A percentile compares a stretch with the other conserved stretches of the same genome.
Evolutionary conservation across 768 basidiomycete genomes (phyloP).

Genomic region (Xerocomus spinulosus): DNA sequence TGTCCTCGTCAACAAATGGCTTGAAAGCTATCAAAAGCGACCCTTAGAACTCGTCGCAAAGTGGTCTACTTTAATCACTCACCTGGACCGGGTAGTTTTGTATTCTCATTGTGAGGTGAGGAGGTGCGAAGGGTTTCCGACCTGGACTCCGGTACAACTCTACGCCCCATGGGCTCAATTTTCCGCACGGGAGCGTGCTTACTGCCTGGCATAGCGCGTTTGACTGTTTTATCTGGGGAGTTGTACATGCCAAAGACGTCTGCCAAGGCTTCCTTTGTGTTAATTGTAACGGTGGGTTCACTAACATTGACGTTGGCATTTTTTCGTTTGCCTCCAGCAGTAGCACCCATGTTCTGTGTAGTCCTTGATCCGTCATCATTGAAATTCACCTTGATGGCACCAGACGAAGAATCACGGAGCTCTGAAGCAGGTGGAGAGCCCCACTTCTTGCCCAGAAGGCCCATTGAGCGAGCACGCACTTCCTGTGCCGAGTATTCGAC

Average conservation of each 20-base stretch:
- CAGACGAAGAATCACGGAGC: slow-evolving; percentile 32
- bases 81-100: slow-evolving; percentile 35
- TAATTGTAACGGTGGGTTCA: slow-evolving; percentile 91
- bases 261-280: slow-evolving; percentile 90
- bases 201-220: slow-evolving; percentile 52
- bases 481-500: slow-evolving; percentile 85
- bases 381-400: slow-evolving; percentile 48
- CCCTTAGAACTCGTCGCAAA: slow-evolving; percentile 18
- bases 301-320: slow-evolving; percentile 39
- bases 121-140: slow-evolving; percentile 35
- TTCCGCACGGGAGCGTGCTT: slow-evolving; percentile 70
- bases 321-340: slow-evolving; percentile 37
- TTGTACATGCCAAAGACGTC: slow-evolving; percentile 98
- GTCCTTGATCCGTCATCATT: slow-evolving; percentile 54
- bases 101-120: slow-evolving; percentile 24
- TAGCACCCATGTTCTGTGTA: slow-evolving; percentile 35
- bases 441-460: slow-evolving; percentile 83
- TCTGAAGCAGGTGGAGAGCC: slow-evolving; percentile 53
- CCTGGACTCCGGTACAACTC: slow-evolving; percentile 16
- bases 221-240: slow-evolving; percentile 73
- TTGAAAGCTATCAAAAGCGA: slow-evolving; percentile 39
- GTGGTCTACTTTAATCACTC: slow-evolving; percentile 15
- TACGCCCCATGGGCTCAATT: slow-evolving; percentile 51
- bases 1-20: slow-evolving; percentile 67
- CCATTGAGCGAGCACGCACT: slow-evolving; percentile 75